Percentiles rank a stretch among this genome's conserved stretches.
Conservation (phyloP, 2,329 filamentous ascomycete species). For the Cadophora luteo-olivacea region DNA sequence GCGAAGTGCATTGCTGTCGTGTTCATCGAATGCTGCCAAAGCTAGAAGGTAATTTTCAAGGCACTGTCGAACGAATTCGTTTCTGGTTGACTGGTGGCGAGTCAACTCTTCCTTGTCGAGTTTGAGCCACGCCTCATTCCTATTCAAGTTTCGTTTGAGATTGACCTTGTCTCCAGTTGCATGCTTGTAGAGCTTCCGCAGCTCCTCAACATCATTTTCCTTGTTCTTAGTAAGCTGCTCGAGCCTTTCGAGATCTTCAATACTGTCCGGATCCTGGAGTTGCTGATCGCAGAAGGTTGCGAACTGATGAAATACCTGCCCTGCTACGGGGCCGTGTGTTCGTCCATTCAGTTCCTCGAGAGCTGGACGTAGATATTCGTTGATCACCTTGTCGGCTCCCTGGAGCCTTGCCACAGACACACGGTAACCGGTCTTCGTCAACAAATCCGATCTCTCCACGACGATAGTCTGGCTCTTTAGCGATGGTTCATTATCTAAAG, state of each 20-base stretch:
- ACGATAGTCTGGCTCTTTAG: slow-evolving; percentile 73
- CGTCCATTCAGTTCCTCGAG: slow-evolving; percentile 79
- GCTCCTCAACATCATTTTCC: slow-evolving; percentile 77
- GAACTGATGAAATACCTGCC: slow-evolving; percentile 92
- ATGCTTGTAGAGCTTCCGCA: slow-evolving; percentile 55
- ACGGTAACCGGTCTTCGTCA: slow-evolving; percentile 87
- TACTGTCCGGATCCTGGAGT: slow-evolving; percentile 81
- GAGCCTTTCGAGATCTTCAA: slow-evolving; percentile 84
- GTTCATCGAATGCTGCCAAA: slow-evolving; percentile 82
- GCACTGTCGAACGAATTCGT: slow-evolving; percentile 85
- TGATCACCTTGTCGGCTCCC: slow-evolving; percentile 88
- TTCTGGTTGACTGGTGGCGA: slow-evolving; percentile 76
- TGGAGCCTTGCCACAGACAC: slow-evolving; percentile 89
- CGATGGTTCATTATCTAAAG: slow-evolving; percentile 66
- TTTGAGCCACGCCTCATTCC: slow-evolving; percentile 87
- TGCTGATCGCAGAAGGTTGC: slow-evolving; percentile 95
- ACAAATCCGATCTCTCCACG: slow-evolving; percentile 77
- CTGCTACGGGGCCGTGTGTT: slow-evolving; percentile 74
- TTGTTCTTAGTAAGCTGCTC: slow-evolving; percentile 82
- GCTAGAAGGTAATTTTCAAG: slow-evolving; percentile 92
- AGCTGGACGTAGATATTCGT: slow-evolving; percentile 83
- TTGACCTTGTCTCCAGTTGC: slow-evolving; percentile 56
- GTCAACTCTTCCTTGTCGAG: slow-evolving; percentile 88
- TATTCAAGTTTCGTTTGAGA: slow-evolving; percentile 65
- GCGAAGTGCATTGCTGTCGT: slow-evolving; percentile 87